Base-by-base conservation (phyloP, 108 stramenopile genomes). In the Cyclotella distinguenda region DNA sequence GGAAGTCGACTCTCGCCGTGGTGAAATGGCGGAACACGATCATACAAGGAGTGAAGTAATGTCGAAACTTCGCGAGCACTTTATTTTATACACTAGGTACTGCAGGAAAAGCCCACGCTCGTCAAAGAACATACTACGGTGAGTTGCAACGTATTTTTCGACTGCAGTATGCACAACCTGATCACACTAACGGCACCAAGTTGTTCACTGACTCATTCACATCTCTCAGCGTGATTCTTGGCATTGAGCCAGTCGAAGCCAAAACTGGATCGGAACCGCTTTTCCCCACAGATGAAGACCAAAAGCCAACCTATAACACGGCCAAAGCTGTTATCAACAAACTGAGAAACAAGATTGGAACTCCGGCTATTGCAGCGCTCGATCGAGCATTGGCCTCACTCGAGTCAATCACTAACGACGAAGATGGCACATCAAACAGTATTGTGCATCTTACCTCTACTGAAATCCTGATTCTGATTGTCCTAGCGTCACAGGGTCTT, bases 391-490 rank as follows among this genome's bases (percentile, higher is more conserved):
- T 70, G 28, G 47, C 49, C 11, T 54, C 48, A 1, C 55, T 64
- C 1, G 46, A 64, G 21, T 19, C 38, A 25, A 26, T 66, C 13
- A 34, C 33, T 19, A 47, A 66, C 15, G 45, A 53, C 42, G 58
- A 67, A 33, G 60, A 73, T 26, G 64, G 33, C 15, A 60, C 48
- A 36, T 42, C 55, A 15, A 66, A 50, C 25, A 32, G 69, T 22
- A 43, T 36, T 30, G 45, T 82, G 1, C 35, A 46, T n/a, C 42
- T 86, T n/a, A 82, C 80, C 12, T 63, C 68, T 19, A 74, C 71
- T 23, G 83, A 86, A 60, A 78, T 79, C 34, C 70, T 86, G 7
- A 79, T 84, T 36, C 77, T 87, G 4, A 78, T 61, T 23, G 80
- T 82, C n/a, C n/a, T 83, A 27, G 58, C 77, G 15, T 74, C 77